Conservation (phyloP, 768 basidiomycete species). For the Fomitopsis pulvina region DNA sequence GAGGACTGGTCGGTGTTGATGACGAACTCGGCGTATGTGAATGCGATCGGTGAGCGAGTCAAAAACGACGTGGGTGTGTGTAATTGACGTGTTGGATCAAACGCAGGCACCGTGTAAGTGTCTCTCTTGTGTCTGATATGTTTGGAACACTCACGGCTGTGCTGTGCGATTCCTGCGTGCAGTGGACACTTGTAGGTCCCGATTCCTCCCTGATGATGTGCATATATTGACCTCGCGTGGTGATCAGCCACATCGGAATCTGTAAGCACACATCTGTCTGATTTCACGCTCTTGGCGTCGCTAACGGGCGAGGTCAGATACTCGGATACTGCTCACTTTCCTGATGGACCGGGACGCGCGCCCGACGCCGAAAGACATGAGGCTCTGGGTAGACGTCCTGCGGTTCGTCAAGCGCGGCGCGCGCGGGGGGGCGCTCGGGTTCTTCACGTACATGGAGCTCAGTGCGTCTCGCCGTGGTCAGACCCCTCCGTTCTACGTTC, state of each 20-base stretch:
- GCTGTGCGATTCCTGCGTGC: background rate
- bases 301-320: conserved; percentile 25
- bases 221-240: background rate
- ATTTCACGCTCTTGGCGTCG: background rate
- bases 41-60: conserved; percentile 36
- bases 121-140: background rate
- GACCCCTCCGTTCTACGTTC: background rate
- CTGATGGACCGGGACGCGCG: conserved; percentile 40
- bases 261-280: conserved; percentile 26
- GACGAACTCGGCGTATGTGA: conserved; percentile 46
- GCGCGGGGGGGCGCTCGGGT: conserved; percentile 39
- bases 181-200: conserved; percentile 37
- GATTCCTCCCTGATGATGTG: background rate
- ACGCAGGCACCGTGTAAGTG: conserved; percentile 23
- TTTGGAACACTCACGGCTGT: background rate
- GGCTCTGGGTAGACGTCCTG: conserved; percentile 49
- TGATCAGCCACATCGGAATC: conserved; percentile 46
- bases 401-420: conserved; percentile 46
- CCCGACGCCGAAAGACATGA: conserved; percentile 42
- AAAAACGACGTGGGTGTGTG: background rate
- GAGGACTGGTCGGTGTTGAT: conserved; percentile 46
- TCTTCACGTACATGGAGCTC: conserved; percentile 54
- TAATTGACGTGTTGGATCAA: background rate
- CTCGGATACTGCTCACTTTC: conserved; percentile 41
- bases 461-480: conserved; percentile 27